Base-by-base conservation (phyloP, 2,329 filamentous ascomycete species). In the Colletotrichum abscissum region DNA sequence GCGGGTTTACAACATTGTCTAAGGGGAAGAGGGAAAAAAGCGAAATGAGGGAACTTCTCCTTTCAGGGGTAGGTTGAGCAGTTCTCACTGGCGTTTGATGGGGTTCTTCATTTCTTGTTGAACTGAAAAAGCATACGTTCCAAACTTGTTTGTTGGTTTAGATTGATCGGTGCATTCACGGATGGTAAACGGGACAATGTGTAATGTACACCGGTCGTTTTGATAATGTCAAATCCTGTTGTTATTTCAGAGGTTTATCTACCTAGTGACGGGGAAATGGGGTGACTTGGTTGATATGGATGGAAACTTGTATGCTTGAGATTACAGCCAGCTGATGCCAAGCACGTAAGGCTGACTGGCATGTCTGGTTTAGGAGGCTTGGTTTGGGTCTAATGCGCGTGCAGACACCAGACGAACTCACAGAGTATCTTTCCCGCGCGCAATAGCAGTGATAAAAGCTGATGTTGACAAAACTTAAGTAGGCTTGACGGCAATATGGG, bases 1-100 rank as follows among this genome's bases (percentile, higher is more conserved):
- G 87, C 89, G 93, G 77, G 91, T 96, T 49, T 96, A 95, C 81
- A 90, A 92, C 56, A 95, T 96, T 83, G 93, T 95, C 49, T 95
- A 81, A 49, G 19, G 42, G 19, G 19, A 11, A 79, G 30, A 1
- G 19, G 1, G 35, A 12, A 3, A 11, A 79, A 38, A 22, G 60
- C 12, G 24, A 14, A 30, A n/a, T n/a, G 54, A 22, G 0, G 2
- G 22, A 14, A 14, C 2, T 26, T 5, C 3, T 7, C 35, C 22
- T 30, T 26, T 24, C 19, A n/a, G 56, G 8, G 42, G 19, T 7
- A 19, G 2, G 8, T 49, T 49, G 19, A 19, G 42, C 42, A n/a
- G 42, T 30, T 60, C 26, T 54, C 16, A 14, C 24, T 58, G 24
- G 52, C 26, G 62, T 42, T 52, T 62, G 60, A 67, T 46, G 52